Base-by-base conservation (phyloP, 2,329 filamentous ascomycete genomes). In the Colletotrichum shisoi region DNA sequence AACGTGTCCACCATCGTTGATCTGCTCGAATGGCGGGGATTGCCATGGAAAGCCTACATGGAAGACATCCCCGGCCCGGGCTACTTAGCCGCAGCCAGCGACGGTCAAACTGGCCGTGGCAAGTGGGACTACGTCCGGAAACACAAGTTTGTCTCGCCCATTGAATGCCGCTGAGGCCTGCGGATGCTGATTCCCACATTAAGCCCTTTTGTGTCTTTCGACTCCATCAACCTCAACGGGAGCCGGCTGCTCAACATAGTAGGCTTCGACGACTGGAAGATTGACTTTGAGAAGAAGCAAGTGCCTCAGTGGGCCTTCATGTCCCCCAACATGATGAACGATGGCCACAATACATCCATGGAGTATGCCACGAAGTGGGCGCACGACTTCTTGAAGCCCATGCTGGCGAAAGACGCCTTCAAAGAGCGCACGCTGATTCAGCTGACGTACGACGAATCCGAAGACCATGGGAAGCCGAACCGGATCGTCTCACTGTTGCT, bases 251-350 rank as follows among this genome's bases (percentile, higher is more conserved):
- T 82, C 42, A 83, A 85, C 68, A 82, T 90, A 71, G 87, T 89
- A 75, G 89, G 87, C 69, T 84, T 91, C 71, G 82, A 82, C 27
- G 79, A 83, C 63, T 91, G 92, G 76, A 78, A 86, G 45, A 76
- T 80, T 8, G 88, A 90, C 70, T 76, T 91, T 27, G 77, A 80
- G 31, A 80, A 80, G 49, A 78, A 86, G 68, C 76, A 78, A 9
- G 80, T 91, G 12, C 89, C 89, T 3, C 89, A 91, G 75, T 91
- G 87, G 78, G 82, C 84, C 45, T 87, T 88, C 75, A 84, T 89
- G 75, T 84, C 84, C 0, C 87, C 87, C 0, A 84, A 89, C 74
- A 87, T 89, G 86, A 82, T 87, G 53, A 85, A 87, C 69, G 87
- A 91, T 72, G 90, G 88, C 15, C 89, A 92, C 71, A 78, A 88